Base-by-base conservation (phyloP, 2,329 filamentous ascomycete genomes). In the Xylaria polymorpha region DNA sequence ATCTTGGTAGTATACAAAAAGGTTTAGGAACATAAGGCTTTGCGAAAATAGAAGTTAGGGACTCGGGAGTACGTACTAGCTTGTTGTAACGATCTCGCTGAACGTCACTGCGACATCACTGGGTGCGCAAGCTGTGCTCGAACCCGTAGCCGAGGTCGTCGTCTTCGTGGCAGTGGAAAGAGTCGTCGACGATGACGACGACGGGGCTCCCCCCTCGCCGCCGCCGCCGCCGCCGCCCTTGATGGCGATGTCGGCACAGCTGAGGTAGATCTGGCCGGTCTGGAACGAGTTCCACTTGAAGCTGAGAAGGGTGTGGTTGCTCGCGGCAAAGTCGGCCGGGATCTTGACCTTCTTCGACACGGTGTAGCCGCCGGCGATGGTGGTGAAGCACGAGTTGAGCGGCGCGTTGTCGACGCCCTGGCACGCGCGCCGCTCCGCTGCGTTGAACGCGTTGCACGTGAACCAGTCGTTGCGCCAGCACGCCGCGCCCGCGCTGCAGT, bases 221-320 rank as follows among this genome's bases (percentile, higher is more conserved):
- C 55, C 9, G 37, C 51, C 41, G 9, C 43, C 43, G 14, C 53
- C 55, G 39, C 39, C 5, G 1, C 59, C 55, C 35, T 35, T 63
- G 62, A 86, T 85, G 15, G 83, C 81, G 64, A 87, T 86, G 71
- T 87, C 85, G 1, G 86, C 85, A 70, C 85, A 88, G 4, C 80
- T 83, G 3, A 87, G 79, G 72, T 87, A 87, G 8, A 87, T 80
- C 77, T 88, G 86, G 0, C 80, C 79, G 0, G 85, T 87, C 77
- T 87, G 85, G 76, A 82, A 87, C 0, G 84, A 82, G 76, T 87
- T 87, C 86, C 85, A 87, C 66, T 83, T 82, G 74, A 85, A 84
- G 0, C 83, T 84, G 0, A 87, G 78, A 25, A 87, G 77, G 0
- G 85, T 88, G 72, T 87, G 85, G 22, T 58, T 55, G 50, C 57